These are phyloP conservation scores for Rhodamnia rubescens DNA, from an alignment of 345 rosid species.

Conservation along the genomic window DNA sequence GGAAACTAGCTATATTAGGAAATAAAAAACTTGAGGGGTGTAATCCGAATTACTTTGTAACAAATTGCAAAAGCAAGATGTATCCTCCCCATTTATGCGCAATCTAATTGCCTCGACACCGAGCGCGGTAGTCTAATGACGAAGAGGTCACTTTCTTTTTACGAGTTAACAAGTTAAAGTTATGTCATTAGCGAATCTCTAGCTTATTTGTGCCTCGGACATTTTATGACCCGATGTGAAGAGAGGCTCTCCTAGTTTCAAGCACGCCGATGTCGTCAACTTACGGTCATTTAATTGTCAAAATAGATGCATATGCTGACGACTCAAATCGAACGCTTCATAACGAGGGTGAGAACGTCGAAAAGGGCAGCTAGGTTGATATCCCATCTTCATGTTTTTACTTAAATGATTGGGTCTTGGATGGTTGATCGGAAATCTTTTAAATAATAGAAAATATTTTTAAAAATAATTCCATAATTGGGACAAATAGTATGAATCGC, in stretches of 20 bases:
- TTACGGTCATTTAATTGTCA: neutral
- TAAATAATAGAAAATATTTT: neutral
- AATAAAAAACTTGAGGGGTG: neutral
- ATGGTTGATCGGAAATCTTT: neutral
- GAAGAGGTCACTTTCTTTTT: neutral
- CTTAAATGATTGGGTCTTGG: neutral
- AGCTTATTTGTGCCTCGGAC: neutral
- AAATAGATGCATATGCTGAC: neutral
- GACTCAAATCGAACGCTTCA: neutral
- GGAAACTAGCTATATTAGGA: neutral
- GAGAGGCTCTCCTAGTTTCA: neutral
- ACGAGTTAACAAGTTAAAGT: neutral
- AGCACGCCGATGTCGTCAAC: accelerated
- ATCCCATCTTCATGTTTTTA: neutral
- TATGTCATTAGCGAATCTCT: neutral
- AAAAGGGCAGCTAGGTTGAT: accelerated
- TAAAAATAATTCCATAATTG: neutral
- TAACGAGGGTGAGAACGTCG: accelerated
- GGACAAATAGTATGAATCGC: neutral
- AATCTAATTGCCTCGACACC: neutral
- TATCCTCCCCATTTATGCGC: neutral
- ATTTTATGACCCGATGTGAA: neutral
- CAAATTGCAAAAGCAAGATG: neutral
- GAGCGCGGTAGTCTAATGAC: neutral
- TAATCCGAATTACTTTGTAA: neutral